These are phyloP conservation scores for Taphrina confusa DNA, from an alignment of 1,139 yeast genomes.

Conservation along the genomic window DNA sequence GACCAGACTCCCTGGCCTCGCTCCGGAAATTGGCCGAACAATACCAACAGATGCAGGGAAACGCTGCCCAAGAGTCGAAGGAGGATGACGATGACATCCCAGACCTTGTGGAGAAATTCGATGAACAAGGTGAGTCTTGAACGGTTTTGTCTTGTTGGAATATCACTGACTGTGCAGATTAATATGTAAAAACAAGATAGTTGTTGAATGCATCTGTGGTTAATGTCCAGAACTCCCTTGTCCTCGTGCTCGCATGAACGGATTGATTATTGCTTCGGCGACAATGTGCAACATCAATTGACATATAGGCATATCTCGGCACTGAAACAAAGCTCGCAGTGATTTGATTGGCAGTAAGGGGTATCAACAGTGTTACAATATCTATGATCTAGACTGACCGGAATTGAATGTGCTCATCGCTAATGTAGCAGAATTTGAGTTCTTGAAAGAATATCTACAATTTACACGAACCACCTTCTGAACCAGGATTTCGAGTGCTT, in stretches of 20 bases:
- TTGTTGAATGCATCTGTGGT: conserved; percentile 1
- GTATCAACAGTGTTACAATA: no score
- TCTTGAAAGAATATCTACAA: background rate
- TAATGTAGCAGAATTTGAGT: background rate
- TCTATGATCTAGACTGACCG: no score
- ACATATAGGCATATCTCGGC: no score
- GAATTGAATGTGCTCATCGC: background rate
- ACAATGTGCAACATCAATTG: no score
- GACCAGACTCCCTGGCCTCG: conserved; percentile 91
- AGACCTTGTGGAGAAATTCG: conserved; percentile 60
- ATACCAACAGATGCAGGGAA: conserved; percentile 52
- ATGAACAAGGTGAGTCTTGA: conserved; percentile 35
- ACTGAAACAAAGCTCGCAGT: no score
- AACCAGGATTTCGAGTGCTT: conserved; percentile 2
- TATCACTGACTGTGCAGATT: background rate
- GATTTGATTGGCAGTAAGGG: no score
- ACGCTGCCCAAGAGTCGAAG: conserved; percentile 51
- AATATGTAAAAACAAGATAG: background rate
- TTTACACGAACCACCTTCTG: conserved; percentile 2
- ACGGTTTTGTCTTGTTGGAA: no score
- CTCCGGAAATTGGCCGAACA: conserved; percentile 89
- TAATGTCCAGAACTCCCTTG: no score
- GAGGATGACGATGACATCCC: conserved; percentile 66
- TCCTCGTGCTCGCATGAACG: no score
- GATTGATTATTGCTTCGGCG: no score